These are phyloP conservation scores for Symbiodinium pilosum DNA, from an alignment of 73 alveolate genomes.

Conservation along the genomic window DNA sequence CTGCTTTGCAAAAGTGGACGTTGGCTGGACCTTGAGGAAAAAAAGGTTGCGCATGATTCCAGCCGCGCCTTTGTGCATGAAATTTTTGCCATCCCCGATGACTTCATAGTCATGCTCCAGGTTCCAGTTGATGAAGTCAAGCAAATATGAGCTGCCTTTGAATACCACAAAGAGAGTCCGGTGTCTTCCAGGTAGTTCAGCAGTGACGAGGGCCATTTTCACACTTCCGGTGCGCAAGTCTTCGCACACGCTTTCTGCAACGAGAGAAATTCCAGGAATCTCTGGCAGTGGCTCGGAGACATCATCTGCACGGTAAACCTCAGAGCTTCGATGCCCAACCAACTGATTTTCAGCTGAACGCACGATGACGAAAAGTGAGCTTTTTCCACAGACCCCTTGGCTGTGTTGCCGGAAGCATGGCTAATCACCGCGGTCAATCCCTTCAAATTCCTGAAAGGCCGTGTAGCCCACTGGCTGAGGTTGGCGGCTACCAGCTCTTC, in stretches of 20 bases:
- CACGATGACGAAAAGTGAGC: no score
- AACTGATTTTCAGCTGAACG: no score
- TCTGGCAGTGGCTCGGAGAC: constrained; percentile 74
- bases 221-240: constrained; percentile 85
- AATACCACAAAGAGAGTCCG: constrained; percentile 53
- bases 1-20: constrained; percentile 36
- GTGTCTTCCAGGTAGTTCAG: constrained; percentile 83
- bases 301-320: constrained; percentile 77
- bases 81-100: constrained; percentile 74
- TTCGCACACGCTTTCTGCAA: constrained; percentile 77
- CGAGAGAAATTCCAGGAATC: constrained; percentile 59
- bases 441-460: not conserved
- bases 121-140: constrained; percentile 77
- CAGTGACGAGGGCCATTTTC: constrained; percentile 67
- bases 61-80: constrained; percentile 93
- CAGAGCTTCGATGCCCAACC: no score
- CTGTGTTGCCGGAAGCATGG: no score
- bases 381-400: no score
- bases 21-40: constrained; percentile 41
- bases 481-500: constrained; percentile 90
- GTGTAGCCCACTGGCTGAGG: constrained; percentile 68
- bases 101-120: constrained; percentile 91
- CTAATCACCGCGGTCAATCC: not conserved
- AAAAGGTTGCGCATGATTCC: constrained; percentile 67
- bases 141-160: constrained; percentile 77